Evolutionary conservation across 164 flowering plant species (phyloP), one percentile per base, ranked within the genome.

Genomic region (Tinospora cordifolia): DNA sequence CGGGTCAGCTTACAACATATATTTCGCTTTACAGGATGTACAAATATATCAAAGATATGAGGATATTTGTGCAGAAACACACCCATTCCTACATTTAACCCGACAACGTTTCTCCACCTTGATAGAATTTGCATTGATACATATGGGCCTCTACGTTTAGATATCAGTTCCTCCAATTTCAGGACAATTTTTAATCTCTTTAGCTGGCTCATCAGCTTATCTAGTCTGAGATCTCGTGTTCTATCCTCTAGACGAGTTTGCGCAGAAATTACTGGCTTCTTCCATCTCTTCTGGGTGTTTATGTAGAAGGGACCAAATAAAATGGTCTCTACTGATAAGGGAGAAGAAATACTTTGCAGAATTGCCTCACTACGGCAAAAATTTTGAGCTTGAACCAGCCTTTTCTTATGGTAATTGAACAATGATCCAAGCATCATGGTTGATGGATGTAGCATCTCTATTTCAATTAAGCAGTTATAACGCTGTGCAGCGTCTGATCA

Each of bases 241-340:
- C 98, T 72, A 71, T 77, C 83, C 77, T 93, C 89, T 25, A 93
- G 71, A 6, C 96, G 89, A 60, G 88, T 91, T 73, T 83, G 93
- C 11, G 97, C 97, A 0, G 90, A 76, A 68, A 77, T 69, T 2
- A 78, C 81, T 8, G 93, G 91, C 63, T 89, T 88, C 75, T 75
- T 85, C 92, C 90, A 88, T 78, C 96, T 75, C 75, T 40, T 83
- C 67, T 88, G 94, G 4, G 44, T 75, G 62, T 72, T 71, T 24
- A 78, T 69, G 44, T 83, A 81, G 81, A 91, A 87, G 11, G 93
- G 93, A 36, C 92, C 90, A 69, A 83, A 83, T 57, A n/a, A 25
- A 67, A 72, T 34, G 15, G 46, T 30, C 25, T 75, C 80, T 25
- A 49, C 41, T 15, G 63, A 63, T 19, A 63, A 38, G 3, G 80